Evolutionary conservation across 345 rosid genomes (phyloP).

Genomic region (Salix arbutifolia): DNA sequence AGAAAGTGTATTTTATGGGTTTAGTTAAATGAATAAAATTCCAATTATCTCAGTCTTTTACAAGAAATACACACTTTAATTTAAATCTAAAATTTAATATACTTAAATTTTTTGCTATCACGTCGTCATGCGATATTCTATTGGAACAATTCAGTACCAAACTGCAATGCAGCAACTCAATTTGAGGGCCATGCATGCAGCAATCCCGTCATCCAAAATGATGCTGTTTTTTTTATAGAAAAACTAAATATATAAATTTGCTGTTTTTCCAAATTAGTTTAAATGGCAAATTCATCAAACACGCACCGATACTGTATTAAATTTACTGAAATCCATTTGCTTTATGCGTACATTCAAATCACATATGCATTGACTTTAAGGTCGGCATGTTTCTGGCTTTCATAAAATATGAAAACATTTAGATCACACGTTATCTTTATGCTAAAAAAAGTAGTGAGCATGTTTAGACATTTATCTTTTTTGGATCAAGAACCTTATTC

Average conservation of each 20-base stretch:
- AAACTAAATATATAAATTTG: background rate
- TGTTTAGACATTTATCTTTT: too few species aligned
- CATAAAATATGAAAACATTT: background rate
- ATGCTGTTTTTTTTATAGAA: background rate
- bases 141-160: background rate
- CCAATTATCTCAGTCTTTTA: accelerated
- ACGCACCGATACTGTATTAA: background rate
- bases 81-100: too few species aligned
- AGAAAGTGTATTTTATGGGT: too few species aligned
- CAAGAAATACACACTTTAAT: accelerated
- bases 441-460: too few species aligned
- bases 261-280: background rate
- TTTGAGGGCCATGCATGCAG: background rate
- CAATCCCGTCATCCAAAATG: background rate
- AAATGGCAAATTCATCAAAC: too few species aligned
- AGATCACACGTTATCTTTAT: too few species aligned
- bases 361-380: background rate
- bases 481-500: background rate
- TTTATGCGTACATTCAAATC: background rate
- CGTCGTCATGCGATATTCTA: too few species aligned
- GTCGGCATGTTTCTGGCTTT: background rate
- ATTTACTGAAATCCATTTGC: background rate
- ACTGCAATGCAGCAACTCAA: background rate
- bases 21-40: too few species aligned
- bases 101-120: too few species aligned